Base-by-base conservation (phyloP, 2,329 filamentous ascomycete genomes). In the Fusarium sororula region DNA sequence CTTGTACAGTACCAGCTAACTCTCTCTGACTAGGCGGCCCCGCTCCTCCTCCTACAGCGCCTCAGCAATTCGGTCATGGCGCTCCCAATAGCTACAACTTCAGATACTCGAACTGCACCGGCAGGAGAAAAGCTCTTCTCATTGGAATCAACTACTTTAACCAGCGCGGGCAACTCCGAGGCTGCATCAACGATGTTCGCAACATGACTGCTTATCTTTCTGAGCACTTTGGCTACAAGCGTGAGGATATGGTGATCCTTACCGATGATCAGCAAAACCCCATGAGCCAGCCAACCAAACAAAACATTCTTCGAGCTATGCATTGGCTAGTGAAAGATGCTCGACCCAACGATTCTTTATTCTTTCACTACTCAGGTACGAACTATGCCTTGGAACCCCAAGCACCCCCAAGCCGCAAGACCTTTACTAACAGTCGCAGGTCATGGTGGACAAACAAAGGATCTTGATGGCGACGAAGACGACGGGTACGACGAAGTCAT, bases 121-220 rank as follows among this genome's bases (percentile, higher is more conserved):
- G 95, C 51, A 90, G 91, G 78, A 88, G 95, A 80, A 98, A 98
- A 85, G 96, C 95, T 9, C 85, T 98, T 37, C 84, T 98, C 70
- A 96, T 98, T 76, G 96, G 96, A 63, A 98, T 98, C 86, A 98
- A 98, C 84, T 98, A 98, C 84, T 98, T 98, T 81, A 92, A 93
- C 58, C 95, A 98, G 84, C 91, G 94, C 66, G 95, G 95, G 35
- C 94, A 98, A 86, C 87, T 98, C 54, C 89, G 95, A 66, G 96
- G 96, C 51, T 98, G 96, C 80, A 98, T 98, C 86, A 98, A 98
- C 81, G 96, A 98, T 81, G 96, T 98, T 48, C 94, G 95, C 84
- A 98, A 98, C 85, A 97, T 98, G 94, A 97, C 95, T 28, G 89
- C 89, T 56, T 98, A 98, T 81, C 86, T 98, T 66, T 94, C 94